Evolutionary conservation across 345 rosid genomes (phyloP), one percentile per base, ranked within the genome.

Genomic region (Triadica sebifera): DNA sequence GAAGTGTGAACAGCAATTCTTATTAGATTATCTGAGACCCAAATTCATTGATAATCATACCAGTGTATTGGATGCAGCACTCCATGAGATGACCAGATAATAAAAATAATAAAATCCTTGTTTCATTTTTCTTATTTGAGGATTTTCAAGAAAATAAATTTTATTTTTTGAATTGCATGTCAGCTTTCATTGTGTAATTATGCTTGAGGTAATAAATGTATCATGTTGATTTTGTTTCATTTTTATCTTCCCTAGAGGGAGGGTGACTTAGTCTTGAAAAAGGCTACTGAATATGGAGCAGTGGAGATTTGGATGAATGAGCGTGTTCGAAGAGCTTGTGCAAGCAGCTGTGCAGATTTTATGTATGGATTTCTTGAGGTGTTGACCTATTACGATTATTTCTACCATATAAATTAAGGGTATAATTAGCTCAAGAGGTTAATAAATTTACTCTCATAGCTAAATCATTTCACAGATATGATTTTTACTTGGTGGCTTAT

Each of bases 301-400:
- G 98, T 92, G 46, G 98, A 94, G 70, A 94, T 94, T 77, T 94
- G 98, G 98, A 94, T 94, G 97, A 94, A 94, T 41, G 99, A 94
- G 74, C 96, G 96, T 0, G 97, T 89, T 64, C 89, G 99, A 53
- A 88, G 99, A 85, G 99, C 99, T 78, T 91, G 98, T 84, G 93
- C 92, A 34, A 91, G 78, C 79, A 89, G 98, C 80, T 95, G 98
- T 86, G 99, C 99, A 77, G 92, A 87, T 80, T 95, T 92, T 79
- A 49, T 93, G 25, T 88, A 91, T 19, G 98, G 98, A 63, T 95
- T 95, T 87, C 87, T 89, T 34, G 99, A 95, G 94, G 98, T 93
- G 73, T 75, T 84, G 34, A 78, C 82, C 75, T 66, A 70, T 80
- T 75, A 73, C 70, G 67, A 78, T 62, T 77, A 68, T 67, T 84